Evolutionary conservation across 805 yeast genomes (phyloP).

Genomic region (Pichia kluyveri): DNA sequence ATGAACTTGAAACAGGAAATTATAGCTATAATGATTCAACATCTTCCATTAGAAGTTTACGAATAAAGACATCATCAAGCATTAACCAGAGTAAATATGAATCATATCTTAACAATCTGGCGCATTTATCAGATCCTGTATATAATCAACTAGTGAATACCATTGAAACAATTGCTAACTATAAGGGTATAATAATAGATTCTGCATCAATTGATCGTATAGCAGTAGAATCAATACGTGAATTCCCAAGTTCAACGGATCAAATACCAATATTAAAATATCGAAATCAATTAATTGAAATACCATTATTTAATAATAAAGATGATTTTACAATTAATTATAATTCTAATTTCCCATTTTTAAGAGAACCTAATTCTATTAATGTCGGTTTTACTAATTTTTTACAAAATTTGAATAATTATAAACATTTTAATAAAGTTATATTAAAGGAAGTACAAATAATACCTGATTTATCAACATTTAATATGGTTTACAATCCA

Average conservation of each 20-base stretch:
- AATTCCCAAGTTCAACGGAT: neutral
- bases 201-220: neutral
- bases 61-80: neutral
- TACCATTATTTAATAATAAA: constrained; percentile 5
- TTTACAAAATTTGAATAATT: constrained; percentile 2
- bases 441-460: constrained; percentile 7
- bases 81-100: neutral
- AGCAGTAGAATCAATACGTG: neutral
- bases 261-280: constrained; percentile 3
- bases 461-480: neutral
- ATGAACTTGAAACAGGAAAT: neutral
- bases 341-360: constrained; percentile 10
- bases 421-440: constrained; percentile 8
- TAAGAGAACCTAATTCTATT: constrained; percentile 13
- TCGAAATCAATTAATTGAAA: constrained; percentile 10
- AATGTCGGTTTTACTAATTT: constrained; percentile 4
- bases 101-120: neutral
- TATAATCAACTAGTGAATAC: neutral
- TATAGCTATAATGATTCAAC: too few species aligned
- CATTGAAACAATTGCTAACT: neutral
- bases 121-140: neutral
- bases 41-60: neutral
- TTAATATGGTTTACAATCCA: neutral
- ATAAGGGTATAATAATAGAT: neutral
- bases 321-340: neutral